Base-by-base conservation (phyloP, 2,329 filamentous ascomycete species). In the Phialemonium atrogriseum region DNA sequence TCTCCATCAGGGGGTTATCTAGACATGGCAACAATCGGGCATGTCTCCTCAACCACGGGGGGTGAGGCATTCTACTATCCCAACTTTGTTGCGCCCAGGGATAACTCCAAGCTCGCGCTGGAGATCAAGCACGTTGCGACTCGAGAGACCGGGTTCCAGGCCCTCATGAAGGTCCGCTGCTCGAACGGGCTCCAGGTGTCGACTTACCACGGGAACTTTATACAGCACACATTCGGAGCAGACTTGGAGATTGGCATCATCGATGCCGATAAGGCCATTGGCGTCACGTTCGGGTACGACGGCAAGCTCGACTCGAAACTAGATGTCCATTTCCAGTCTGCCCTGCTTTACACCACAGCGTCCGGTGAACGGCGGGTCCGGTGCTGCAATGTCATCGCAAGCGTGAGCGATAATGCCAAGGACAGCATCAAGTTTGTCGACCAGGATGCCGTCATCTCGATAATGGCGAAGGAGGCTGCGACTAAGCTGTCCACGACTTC, bases 31-130 rank as follows among this genome's bases (percentile, higher is more conserved):
- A 94, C 89, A 4, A 82, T 96, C 45, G 85, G 81, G 24, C 83
- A 94, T 55, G 74, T 94, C 14, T 76, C 91, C 19, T 78, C 86
- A 24, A 79, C 83, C 18, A 94, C 86, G n/a, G 91, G 91, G 36
- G 91, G 91, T 41, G 91, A 98, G 56, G 84, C 81, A 0, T 98
- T 88, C 59, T 95, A 94, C 60, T 98, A 94, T 54, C 88, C 91
- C 27, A 98, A 96, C 56, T 98, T 94, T 62, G 79, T 94, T 37
- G 77, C 82, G 7, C 84, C 84, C 7, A 77, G 91, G 22, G 91
- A 98, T 56, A 77, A 80, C 25, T 69, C 84, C 34, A 93, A 89
- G 61, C 62, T 98, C 23, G 81, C 80, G 3, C 73, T 81, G 28
- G 91, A 98, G 60, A 77, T 98, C 42, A 76, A 79, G 44, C 89